Evolutionary conservation across 2,329 filamentous ascomycete genomes (phyloP).

Genomic region (Leptographium galeiforme): DNA sequence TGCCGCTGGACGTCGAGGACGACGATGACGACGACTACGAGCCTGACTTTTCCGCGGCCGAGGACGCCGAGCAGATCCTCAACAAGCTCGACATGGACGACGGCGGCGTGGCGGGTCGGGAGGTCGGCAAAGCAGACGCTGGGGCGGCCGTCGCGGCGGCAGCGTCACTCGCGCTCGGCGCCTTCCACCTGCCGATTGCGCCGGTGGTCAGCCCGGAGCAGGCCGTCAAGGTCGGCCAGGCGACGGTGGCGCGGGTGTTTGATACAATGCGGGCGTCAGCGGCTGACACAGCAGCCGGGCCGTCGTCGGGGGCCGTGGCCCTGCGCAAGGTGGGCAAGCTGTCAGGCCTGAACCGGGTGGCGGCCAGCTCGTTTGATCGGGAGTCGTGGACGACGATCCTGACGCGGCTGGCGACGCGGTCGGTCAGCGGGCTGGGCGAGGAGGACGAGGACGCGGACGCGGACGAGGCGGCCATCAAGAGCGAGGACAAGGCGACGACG

Average conservation of each 20-base stretch:
- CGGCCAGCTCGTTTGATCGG: conserved; percentile 69
- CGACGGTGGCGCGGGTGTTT: conserved; percentile 65
- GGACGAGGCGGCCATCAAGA: conserved; percentile 43
- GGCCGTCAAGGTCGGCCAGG: conserved; percentile 59
- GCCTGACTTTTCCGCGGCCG: conserved; percentile 66
- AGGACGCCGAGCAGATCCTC: conserved; percentile 63
- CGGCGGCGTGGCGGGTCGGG: conserved; percentile 27
- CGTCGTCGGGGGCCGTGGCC: not conserved
- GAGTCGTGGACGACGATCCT: conserved; percentile 89
- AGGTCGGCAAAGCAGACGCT: conserved; percentile 15
- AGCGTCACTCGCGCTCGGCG: conserved; percentile 50
- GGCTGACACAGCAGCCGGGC: conserved; percentile 35
- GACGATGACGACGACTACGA: conserved; percentile 85
- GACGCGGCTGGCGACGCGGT: conserved; percentile 70
- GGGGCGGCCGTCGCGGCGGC: conserved; percentile 17
- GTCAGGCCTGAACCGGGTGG: conserved; percentile 65
- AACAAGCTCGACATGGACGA: conserved; percentile 62
- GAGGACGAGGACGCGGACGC: conserved; percentile 83
- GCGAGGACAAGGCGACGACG: not conserved
- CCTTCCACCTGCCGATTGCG: conserved; percentile 69
- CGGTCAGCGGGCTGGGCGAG: conserved; percentile 59
- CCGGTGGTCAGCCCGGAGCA: conserved; percentile 59
- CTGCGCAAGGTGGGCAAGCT: conserved; percentile 23
- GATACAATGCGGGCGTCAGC: conserved; percentile 63
- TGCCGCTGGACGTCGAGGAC: conserved; percentile 51